Conservation (phyloP, 305 asterid species). For the Rubia peregrina region DNA sequence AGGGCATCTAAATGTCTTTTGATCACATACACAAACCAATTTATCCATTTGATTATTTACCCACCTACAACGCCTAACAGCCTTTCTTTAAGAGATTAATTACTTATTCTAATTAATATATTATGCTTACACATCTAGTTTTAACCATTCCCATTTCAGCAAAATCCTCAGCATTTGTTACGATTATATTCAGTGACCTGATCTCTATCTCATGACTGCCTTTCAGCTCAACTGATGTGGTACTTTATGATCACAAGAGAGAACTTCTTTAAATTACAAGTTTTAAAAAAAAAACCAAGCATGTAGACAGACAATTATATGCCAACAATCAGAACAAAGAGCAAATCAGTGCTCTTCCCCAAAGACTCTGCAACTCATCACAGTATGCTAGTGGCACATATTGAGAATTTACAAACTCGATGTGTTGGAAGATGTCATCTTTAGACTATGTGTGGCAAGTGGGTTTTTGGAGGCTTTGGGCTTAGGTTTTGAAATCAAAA, state of each 20-base stretch:
- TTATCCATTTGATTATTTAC: too few species aligned
- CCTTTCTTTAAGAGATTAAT: too few species aligned
- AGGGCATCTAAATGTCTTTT: neutral
- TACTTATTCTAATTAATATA: neutral
- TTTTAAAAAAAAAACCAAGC: neutral
- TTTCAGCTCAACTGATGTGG: neutral
- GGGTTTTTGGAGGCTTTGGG: neutral
- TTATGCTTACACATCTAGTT: too few species aligned
- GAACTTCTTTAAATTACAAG: neutral
- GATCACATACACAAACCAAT: neutral
- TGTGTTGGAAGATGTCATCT: neutral
- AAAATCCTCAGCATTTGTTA: neutral
- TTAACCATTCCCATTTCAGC: neutral
- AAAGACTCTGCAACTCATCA: neutral
- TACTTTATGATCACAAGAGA: neutral
- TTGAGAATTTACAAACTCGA: neutral
- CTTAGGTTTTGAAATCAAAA: neutral
- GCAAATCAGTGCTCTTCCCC: neutral
- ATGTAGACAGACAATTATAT: neutral
- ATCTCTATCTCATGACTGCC: neutral
- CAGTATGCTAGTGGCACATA: neutral
- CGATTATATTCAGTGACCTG: neutral
- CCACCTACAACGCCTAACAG: too few species aligned
- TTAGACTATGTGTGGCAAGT: neutral
- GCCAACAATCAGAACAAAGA: neutral